Evolutionary conservation across 116 monocot species (phyloP).

Genomic region (Papilionanthe hybrid): DNA sequence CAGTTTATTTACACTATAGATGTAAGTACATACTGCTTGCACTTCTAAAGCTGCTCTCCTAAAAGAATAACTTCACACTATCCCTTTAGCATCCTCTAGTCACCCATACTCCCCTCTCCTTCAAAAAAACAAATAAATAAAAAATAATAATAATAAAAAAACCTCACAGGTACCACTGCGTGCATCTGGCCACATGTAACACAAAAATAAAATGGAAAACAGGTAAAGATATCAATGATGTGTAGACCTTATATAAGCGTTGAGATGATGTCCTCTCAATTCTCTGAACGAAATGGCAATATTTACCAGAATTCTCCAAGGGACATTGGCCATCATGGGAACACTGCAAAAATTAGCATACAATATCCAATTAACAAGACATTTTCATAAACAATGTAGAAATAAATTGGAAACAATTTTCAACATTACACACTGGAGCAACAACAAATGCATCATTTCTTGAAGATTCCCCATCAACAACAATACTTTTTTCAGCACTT

Average conservation of each 20-base stretch:
- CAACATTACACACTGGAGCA: conserved; percentile 74
- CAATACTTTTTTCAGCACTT: conserved; percentile 32
- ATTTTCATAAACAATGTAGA: not conserved
- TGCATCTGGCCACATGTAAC: not conserved
- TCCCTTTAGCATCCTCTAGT: not conserved
- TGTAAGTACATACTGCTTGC: too few species aligned
- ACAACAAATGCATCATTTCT: conserved; percentile 71
- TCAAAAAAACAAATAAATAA: not conserved
- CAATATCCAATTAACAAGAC: not conserved
- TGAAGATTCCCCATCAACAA: conserved; percentile 20
- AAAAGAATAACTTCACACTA: not conserved
- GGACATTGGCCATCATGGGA: conserved; percentile 80
- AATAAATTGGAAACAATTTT: not conserved
- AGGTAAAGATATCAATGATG: not conserved
- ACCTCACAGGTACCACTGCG: too few species aligned
- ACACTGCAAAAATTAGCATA: conserved; percentile 28
- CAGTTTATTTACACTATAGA: not conserved
- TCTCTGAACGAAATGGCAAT: conserved; percentile 80
- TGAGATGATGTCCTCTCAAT: conserved; percentile 78
- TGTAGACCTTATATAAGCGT: conserved; percentile 55
- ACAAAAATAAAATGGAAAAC: not conserved
- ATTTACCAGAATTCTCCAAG: conserved; percentile 57
- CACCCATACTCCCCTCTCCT: not conserved
- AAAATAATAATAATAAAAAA: too few species aligned
- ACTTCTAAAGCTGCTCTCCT: too few species aligned